Evolutionary conservation across 306 rosid species (phyloP).

Genomic region (Lathyrus oleraceus): DNA sequence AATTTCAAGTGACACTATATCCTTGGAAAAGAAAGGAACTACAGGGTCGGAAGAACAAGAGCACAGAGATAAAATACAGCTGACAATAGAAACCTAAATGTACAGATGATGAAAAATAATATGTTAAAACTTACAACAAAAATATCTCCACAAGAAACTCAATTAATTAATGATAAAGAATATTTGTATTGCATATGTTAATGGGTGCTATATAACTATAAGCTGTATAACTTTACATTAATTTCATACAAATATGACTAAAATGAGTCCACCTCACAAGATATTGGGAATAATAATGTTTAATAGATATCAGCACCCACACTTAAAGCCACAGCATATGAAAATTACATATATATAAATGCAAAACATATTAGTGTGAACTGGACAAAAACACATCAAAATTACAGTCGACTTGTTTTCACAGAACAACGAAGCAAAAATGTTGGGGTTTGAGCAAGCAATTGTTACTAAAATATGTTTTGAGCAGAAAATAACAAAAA

Average conservation of each 20-base stretch:
- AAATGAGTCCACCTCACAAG: neutral
- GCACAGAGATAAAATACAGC: conserved; percentile 74
- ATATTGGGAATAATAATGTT: neutral
- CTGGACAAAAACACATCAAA: conserved; percentile 5
- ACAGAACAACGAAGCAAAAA: conserved; percentile 10
- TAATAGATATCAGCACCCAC: neutral
- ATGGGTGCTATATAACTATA: conserved; percentile 15
- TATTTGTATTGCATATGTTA: neutral
- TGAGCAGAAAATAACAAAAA: neutral
- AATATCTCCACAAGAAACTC: conserved; percentile 15
- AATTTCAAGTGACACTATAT: conserved; percentile 54
- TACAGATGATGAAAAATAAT: conserved; percentile 29
- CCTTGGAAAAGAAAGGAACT: conserved; percentile 71
- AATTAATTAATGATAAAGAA: conserved; percentile 20
- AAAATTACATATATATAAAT: neutral
- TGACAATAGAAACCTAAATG: conserved; percentile 76
- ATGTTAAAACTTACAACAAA: conserved; percentile 5
- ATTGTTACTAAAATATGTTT: neutral
- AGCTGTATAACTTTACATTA: conserved; percentile 15
- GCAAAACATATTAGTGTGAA: neutral
- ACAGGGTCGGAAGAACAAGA: conserved; percentile 67
- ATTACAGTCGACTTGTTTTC: conserved; percentile 2
- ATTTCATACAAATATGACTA: neutral
- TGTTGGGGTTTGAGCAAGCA: neutral
- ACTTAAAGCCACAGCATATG: conserved; percentile 1